A percentile compares a stretch with the other conserved stretches of the same genome.
These are phyloP conservation scores for Eucalyptus erythrocorys DNA, from an alignment of 345 rosid species.

Conservation along the genomic window DNA sequence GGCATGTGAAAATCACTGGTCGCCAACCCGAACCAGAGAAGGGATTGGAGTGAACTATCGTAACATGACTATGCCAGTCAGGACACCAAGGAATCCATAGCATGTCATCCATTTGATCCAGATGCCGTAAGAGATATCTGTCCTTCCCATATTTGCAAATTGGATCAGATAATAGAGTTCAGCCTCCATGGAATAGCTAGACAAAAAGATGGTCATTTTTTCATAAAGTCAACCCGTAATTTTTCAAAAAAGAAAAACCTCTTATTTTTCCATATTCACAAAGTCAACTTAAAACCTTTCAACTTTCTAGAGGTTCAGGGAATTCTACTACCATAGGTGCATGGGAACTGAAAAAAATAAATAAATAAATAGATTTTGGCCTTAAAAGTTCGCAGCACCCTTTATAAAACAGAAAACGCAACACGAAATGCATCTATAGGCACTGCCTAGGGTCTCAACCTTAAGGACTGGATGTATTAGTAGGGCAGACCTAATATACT, in stretches of 20 bases:
- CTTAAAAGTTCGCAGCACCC: not conserved
- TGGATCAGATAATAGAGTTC: not conserved
- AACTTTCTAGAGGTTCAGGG: not conserved
- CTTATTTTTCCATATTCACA: not conserved
- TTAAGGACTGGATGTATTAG: not conserved
- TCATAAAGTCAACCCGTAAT: not conserved
- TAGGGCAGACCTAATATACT: not conserved
- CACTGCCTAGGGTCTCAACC: not conserved
- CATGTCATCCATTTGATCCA: not conserved
- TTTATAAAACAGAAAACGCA: not conserved
- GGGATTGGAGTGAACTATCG: not conserved
- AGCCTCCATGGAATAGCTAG: not conserved
- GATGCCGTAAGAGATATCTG: not conserved
- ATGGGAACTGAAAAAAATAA: not conserved
- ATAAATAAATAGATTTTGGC: not conserved
- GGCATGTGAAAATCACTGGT: not conserved
- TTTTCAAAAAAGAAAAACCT: not conserved
- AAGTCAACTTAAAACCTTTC: not conserved
- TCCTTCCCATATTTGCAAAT: not conserved
- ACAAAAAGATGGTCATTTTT: not conserved
- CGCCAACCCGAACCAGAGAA: not conserved
- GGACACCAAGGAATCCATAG: not conserved
- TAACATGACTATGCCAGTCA: not conserved
- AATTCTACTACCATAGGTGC: not conserved
- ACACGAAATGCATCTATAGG: not conserved